A percentile compares a stretch with the other conserved stretches of the same genome.
These are phyloP conservation scores for Cutaneotrichosporon curvatum DNA, from an alignment of 1,284 basidiomycete genomes.

Conservation along the genomic window DNA sequence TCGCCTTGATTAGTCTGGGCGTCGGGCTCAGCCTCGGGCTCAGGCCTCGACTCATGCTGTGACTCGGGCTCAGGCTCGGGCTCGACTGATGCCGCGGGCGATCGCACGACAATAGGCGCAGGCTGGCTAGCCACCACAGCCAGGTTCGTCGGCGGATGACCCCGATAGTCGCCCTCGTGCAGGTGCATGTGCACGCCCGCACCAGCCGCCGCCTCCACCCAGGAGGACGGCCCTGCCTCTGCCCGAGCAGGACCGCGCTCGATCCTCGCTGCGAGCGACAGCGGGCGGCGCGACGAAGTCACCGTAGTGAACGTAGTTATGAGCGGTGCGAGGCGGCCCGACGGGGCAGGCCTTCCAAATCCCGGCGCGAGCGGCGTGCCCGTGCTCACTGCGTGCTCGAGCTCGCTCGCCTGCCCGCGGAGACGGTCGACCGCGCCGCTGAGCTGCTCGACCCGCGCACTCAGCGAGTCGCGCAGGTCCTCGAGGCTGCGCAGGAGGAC, in stretches of 20 bases:
- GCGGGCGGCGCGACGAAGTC: neutral
- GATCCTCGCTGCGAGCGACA: neutral
- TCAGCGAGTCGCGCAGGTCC: constrained; percentile 26
- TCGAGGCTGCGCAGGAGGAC: constrained; percentile 24
- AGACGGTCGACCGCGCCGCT: constrained; percentile 25
- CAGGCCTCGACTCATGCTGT: too few species aligned
- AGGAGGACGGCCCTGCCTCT: neutral
- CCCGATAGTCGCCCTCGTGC: neutral
- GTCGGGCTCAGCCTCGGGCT: too few species aligned
- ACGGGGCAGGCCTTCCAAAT: constrained; percentile 5
- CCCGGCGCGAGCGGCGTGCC: constrained; percentile 8
- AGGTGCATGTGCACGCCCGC: neutral
- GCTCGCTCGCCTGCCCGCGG: constrained; percentile 24
- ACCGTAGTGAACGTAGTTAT: neutral
- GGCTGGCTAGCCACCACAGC: constrained; percentile 6
- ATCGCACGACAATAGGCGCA: constrained; percentile 6
- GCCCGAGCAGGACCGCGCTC: too few species aligned
- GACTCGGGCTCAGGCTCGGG: too few species aligned
- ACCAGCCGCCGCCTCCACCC: neutral
- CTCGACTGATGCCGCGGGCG: too few species aligned
- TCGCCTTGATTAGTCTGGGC: too few species aligned
- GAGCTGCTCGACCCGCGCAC: constrained; percentile 25
- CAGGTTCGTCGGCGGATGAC: constrained; percentile 13
- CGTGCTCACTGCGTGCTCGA: constrained; percentile 19
- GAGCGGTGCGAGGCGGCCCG: neutral